phyloP scores from a whole-genome alignment of 1,284 basidiomycete species.

The Ustilago hordei region DNA sequence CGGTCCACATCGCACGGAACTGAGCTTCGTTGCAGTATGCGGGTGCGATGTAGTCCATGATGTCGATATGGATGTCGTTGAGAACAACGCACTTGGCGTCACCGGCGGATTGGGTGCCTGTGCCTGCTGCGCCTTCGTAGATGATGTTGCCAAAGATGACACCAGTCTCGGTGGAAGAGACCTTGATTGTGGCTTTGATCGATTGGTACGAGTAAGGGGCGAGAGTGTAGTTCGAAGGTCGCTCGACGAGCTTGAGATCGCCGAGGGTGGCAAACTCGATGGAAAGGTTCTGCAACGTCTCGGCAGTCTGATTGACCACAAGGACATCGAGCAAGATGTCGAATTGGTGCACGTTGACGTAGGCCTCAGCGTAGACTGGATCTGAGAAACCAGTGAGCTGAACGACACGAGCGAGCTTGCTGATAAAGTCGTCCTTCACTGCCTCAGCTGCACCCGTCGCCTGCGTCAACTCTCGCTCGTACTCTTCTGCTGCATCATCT shows the following conservation, averaged over 20 bases:
- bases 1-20: conserved; percentile 90
- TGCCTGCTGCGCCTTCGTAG: conserved; percentile 76
- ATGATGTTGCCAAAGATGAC: conserved; percentile 98
- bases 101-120: conserved; percentile 51
- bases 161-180: conserved; percentile 85
- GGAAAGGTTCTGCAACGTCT: conserved; percentile 95
- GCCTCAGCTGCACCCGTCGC: conserved; percentile 86
- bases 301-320: conserved; percentile 93
- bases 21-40: conserved; percentile 95
- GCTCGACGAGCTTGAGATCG: conserved; percentile 95
- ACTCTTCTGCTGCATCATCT: conserved; percentile 73
- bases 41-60: conserved; percentile 99
- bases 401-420: conserved; percentile 92
- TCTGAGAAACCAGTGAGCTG: conserved; percentile 99
- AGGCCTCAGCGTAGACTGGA: conserved; percentile 97
- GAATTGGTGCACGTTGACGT: conserved; percentile 97
- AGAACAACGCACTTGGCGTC: conserved; percentile 83
- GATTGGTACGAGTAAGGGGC: conserved; percentile 97
- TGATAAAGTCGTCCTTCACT: conserved; percentile 92
- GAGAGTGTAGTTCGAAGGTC: conserved; percentile 90
- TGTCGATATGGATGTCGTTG: conserved; percentile 98
- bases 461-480: conserved; percentile 86
- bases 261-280: conserved; percentile 98
- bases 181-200: conserved; percentile 99
- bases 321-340: conserved; percentile 94